Conservation (phyloP, 2,329 filamentous ascomycete species). For the Cladosporium oxysporum region DNA sequence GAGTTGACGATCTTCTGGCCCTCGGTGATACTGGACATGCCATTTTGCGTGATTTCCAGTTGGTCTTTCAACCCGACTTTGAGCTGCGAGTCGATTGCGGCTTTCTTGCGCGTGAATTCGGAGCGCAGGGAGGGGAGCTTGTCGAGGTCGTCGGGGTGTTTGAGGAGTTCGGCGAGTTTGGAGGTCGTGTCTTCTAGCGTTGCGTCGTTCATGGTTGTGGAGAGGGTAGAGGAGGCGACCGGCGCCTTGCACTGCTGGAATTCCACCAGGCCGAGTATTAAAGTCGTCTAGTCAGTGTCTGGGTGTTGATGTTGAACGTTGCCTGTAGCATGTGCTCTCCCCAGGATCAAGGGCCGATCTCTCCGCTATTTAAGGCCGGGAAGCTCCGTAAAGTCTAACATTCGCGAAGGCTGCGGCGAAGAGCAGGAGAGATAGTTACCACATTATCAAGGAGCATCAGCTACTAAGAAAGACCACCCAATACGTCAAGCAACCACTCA, state of each 20-base stretch:
- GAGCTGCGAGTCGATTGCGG: slow-evolving; percentile 84
- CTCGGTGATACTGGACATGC: slow-evolving; percentile 85
- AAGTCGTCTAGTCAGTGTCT: background rate
- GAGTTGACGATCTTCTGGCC: slow-evolving; percentile 88
- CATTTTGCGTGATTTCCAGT: slow-evolving; percentile 88
- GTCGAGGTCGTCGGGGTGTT: slow-evolving; percentile 94
- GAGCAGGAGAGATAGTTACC: background rate
- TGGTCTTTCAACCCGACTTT: slow-evolving; percentile 87
- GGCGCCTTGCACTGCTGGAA: background rate
- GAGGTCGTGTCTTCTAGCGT: slow-evolving; percentile 35
- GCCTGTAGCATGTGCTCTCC: slow-evolving; percentile 12
- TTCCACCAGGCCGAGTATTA: background rate
- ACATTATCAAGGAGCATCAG: background rate
- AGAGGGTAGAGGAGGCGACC: slow-evolving; percentile 7
- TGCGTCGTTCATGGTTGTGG: slow-evolving; percentile 34
- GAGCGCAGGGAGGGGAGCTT: slow-evolving; percentile 88
- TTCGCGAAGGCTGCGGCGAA: slow-evolving; percentile 10
- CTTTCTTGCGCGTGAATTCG: slow-evolving; percentile 93
- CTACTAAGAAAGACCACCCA: background rate
- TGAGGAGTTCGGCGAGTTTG: slow-evolving; percentile 89
- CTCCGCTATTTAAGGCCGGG: slow-evolving; percentile 5
- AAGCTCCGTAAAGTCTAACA: slow-evolving; percentile 12
- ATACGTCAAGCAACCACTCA: background rate
- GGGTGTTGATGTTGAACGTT: slow-evolving; percentile 6
- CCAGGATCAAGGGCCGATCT: slow-evolving; percentile 13